Base-by-base conservation (phyloP, 2,329 filamentous ascomycete genomes). In the Acrocalymma vagum region DNA sequence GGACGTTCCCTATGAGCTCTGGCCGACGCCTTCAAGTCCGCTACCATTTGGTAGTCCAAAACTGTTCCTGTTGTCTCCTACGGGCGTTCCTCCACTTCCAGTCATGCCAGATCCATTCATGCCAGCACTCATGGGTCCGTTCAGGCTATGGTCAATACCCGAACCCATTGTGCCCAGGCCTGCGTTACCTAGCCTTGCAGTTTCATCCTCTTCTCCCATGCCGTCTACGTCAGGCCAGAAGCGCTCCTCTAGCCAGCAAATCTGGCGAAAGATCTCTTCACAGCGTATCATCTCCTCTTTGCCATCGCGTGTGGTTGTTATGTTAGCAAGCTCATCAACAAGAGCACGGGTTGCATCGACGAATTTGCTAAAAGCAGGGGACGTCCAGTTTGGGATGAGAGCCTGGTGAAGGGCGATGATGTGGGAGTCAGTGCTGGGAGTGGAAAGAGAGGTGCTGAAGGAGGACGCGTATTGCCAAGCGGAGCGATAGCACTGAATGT, bases 381-480 rank as follows among this genome's bases (percentile, higher is more conserved):
- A 77, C 1, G 74, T 77, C 75, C 75, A 78, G 50, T 78, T 78
- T 2, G 74, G 75, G 29, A 78, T 78, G 16, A 78, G 62, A 5
- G 74, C 71, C 58, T 78, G 74, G 53, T 77, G 75, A 9, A 78
- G 69, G 22, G 75, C 74, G 35, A 72, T 63, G 31, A 75, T 73
- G 56, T 78, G 75, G 20, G 60, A 58, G n/a, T 75, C 73, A 33
- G 53, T 62, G 32, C 62, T 62, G 6, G 68, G 65, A 0, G 64
- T 67, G 28, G 65, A 61, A 38, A 72, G 61, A n/a, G 68, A 60
- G 21, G 50, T 54, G 48, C 58, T 70, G 58, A 77, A 77, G 21
- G 65, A 72, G 14, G 70, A 65, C 29, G 75, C 74, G 39, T 78
- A 77, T 41, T 72, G 67, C 74, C 75, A 78, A 20, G 75, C 75